phyloP scores from a whole-genome alignment of 2,329 filamentous ascomycete species.

The Cordyceps tenuipes region DNA sequence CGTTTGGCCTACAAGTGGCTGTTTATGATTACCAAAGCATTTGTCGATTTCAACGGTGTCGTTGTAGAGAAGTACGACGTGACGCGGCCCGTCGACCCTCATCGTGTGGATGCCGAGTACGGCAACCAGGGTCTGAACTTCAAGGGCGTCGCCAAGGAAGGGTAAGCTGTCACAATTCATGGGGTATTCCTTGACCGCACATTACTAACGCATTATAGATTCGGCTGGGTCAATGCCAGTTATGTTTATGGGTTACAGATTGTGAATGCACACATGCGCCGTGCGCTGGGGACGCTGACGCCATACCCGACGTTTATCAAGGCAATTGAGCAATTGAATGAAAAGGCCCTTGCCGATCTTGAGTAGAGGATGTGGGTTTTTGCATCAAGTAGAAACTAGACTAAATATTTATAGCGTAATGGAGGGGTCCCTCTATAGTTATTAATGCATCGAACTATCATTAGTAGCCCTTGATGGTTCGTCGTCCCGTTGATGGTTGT shows the following conservation, averaged over 20 bases:
- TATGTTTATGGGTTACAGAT: conserved; percentile 91
- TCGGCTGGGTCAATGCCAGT: conserved; percentile 98
- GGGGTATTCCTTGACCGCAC: neutral
- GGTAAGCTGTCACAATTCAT: conserved; percentile 50
- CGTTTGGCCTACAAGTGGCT: conserved; percentile 91
- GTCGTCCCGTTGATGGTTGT: neutral
- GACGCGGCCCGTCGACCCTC: conserved; percentile 78
- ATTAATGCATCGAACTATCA: neutral
- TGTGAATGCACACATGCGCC: conserved; percentile 79
- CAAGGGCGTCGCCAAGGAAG: conserved; percentile 91
- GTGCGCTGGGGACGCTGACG: conserved; percentile 80
- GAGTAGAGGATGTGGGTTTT: conserved; percentile 13
- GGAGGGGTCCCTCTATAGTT: neutral
- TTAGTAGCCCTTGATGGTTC: neutral
- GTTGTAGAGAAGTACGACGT: conserved; percentile 99
- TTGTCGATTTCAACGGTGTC: conserved; percentile 96
- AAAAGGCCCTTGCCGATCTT: conserved; percentile 43
- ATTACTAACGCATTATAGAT: conserved; percentile 44
- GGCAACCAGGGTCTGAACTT: conserved; percentile 95
- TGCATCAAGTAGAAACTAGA: neutral
- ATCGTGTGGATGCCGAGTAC: conserved; percentile 93
- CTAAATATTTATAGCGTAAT: conserved; percentile 6
- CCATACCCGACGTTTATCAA: conserved; percentile 75
- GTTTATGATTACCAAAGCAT: conserved; percentile 97
- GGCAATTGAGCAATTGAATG: conserved; percentile 50